phyloP scores from a whole-genome alignment of 768 basidiomycete genomes.

The Pholiota molesta region DNA sequence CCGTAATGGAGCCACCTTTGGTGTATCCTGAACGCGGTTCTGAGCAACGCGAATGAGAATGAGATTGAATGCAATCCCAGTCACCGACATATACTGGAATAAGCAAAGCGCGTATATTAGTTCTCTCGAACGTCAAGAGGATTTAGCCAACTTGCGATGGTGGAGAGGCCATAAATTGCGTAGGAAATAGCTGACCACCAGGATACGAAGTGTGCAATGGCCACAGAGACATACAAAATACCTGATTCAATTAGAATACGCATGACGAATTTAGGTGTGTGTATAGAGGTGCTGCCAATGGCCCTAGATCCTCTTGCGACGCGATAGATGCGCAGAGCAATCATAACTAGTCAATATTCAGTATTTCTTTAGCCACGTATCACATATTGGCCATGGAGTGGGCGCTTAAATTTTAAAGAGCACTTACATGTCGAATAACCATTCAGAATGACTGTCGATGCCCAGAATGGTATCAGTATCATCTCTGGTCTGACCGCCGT shows the following conservation, averaged over 20 bases:
- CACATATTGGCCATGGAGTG: no score
- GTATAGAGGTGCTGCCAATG: neutral
- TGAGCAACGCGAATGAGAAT: constrained; percentile 18
- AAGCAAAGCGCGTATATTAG: neutral
- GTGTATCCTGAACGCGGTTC: neutral
- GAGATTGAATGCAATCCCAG: constrained; percentile 26
- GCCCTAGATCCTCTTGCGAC: neutral
- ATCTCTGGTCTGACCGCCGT: constrained; percentile 2
- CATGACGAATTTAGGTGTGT: neutral
- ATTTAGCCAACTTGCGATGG: constrained; percentile 12
- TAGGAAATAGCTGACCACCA: constrained; percentile 11
- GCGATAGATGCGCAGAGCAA: no score
- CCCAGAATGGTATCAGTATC: constrained; percentile 15
- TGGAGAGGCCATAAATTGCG: constrained; percentile 15
- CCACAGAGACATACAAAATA: constrained; percentile 16
- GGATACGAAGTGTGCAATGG: constrained; percentile 16
- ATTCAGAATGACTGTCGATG: constrained; percentile 17
- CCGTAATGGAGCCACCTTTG: neutral
- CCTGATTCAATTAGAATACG: constrained; percentile 23
- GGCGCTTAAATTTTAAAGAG: neutral
- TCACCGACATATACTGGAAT: constrained; percentile 18
- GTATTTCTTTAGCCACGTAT: no score
- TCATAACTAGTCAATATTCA: no score
- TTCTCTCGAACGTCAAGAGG: neutral
- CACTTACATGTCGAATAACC: constrained; percentile 19